Base-by-base conservation (phyloP, 164 flowering plant genomes). In the Protea cynaroides region DNA sequence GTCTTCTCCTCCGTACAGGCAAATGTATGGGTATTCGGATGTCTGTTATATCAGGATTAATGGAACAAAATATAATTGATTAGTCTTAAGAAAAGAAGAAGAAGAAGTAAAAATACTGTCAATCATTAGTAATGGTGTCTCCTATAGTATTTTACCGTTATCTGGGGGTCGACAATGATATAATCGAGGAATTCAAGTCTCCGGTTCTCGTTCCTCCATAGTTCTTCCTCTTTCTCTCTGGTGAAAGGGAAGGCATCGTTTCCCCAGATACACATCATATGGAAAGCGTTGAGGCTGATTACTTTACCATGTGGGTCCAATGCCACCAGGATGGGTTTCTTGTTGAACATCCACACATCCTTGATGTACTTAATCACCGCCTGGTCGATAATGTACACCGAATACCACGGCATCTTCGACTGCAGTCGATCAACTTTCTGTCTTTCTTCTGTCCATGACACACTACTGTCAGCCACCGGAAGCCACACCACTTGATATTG, bases 401-500 rank as follows among this genome's bases (percentile, higher is more conserved):
- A 75, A 78, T 76, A 76, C 97, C 97, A 88, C 3, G 85, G 81
- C 93, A 90, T 94, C 47, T 8, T 6, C 7, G 37, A 8, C 59
- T 72, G 72, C 11, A 76, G 51, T 0, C 36, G 9, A 65, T 79
- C 81, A 43, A 83, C 60, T 24, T 67, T 59, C 22, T 80, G 71
- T 65, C 68, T 77, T 10, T 29, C 72, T 1, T 79, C 81, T 0
- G 63, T 75, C 89, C 86, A 82, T 25, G 80, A 74, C n/a, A 62
- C 36, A 0, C 72, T 56, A 54, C 70, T 66, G 64, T 85, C 93
- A 12, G 78, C 74, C 0, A 91, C 68, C 0, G 99, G 99, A 10
- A 94, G 64, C 99, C 99, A 94, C 9, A 91, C 84, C 2, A 94
- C 73, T 77, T 94, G 96, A 60, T 79, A 89, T 5, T 78, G 81